Percentiles rank a stretch among this genome's conserved stretches.
Conservation (phyloP, 2,329 filamentous ascomycete genomes). For the Fusarium sp. region DNA sequence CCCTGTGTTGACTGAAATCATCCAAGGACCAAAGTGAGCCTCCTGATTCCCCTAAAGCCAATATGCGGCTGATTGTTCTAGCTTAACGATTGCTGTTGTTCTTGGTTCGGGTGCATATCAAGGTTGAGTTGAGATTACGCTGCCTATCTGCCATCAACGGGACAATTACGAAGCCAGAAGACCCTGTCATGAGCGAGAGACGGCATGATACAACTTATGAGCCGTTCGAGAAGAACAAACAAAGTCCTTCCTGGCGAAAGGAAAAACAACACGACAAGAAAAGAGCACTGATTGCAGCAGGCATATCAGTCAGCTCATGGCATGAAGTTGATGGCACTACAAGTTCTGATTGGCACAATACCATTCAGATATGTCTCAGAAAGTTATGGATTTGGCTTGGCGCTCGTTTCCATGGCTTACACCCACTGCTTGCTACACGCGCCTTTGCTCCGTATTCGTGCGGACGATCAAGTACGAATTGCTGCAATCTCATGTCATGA, state of each 20-base stretch:
- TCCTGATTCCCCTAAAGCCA: neutral
- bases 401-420: constrained; percentile 1
- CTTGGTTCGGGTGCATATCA: neutral
- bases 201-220: neutral
- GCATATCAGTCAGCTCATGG: constrained; percentile 7
- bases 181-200: neutral
- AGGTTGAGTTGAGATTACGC: neutral
- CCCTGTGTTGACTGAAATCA: constrained; percentile 46
- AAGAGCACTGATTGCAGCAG: constrained; percentile 4
- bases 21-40: constrained; percentile 13
- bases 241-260: neutral
- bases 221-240: neutral
- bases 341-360: constrained; percentile 17
- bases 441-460: neutral
- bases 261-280: neutral
- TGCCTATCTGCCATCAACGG: neutral
- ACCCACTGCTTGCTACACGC: neutral
- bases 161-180: neutral
- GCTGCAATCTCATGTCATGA: constrained; percentile 6
- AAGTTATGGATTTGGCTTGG: constrained; percentile 1
- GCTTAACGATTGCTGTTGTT: neutral
- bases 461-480: constrained; percentile 3
- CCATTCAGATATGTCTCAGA: constrained; percentile 9
- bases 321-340: constrained; percentile 1
- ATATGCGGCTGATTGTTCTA: constrained; percentile 4